Base-by-base conservation (phyloP, 805 yeast genomes). In the Kurtzmaniella fragi region DNA sequence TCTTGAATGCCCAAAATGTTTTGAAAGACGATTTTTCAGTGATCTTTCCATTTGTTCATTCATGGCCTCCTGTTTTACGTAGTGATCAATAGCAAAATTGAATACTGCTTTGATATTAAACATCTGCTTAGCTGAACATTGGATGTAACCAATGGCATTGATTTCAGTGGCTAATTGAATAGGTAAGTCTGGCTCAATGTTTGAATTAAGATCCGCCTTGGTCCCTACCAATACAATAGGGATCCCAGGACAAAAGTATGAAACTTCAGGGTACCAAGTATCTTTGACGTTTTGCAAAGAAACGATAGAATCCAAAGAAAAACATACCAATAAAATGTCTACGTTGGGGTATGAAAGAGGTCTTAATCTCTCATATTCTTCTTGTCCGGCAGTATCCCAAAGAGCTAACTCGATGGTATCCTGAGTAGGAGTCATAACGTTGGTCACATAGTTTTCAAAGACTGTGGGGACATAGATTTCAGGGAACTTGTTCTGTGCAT, bases 371-470 rank as follows among this genome's bases (percentile, higher is more conserved):
- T 82, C 90, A 54, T 84, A 85, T 57, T 84, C 93, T 59, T 86
- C 95, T 61, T 85, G 93, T 3, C 95, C 93, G 0, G 95, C 95
- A 1, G 95, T 85, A 56, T 87, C 96, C 95, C 95, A 86, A 25
- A 86, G 59, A 0, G 87, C 85, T 47, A 87, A 60, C 52, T 82
- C 89, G 15, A 83, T 50, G 2, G 85, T 78, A 66, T 91, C 84
- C 37, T 95, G 95, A 54, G 84, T 91, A 5, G 75, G 73, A 0
- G 74, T 64, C 42, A 84, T 83, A 2, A 82, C 76, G 30, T 71
- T 71, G 7, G 84, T 75, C 10, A 79, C 78, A 55, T 84, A 84
- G 58, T 84, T 85, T 47, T 85, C 95, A 62, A 87, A 85, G 23
- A 87, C 81, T 0, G 93, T 85, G 1, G 95, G 95, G 5, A 84